Evolutionary conservation across 768 basidiomycete genomes (phyloP).

Genomic region (Leccinum disarticulatum): DNA sequence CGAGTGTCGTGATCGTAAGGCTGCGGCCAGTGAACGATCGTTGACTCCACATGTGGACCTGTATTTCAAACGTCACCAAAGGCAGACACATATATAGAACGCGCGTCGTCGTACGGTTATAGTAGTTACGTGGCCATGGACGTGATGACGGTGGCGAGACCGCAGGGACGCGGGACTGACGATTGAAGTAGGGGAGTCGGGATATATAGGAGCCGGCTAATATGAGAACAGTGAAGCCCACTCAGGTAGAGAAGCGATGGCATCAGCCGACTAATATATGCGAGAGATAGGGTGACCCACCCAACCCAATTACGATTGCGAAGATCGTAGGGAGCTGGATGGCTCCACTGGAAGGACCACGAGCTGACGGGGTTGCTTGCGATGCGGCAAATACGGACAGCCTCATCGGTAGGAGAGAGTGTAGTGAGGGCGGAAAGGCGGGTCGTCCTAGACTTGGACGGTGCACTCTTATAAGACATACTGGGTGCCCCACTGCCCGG

Average conservation of each 20-base stretch:
- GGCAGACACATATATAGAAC: background rate
- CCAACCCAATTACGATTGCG: conserved; percentile 13
- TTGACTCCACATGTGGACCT: conserved; percentile 7
- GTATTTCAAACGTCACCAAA: background rate
- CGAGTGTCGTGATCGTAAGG: background rate
- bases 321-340: conserved; percentile 13
- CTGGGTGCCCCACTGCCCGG: too few species aligned
- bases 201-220: background rate
- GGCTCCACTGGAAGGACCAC: background rate
- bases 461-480: conserved; percentile 1
- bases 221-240: conserved; percentile 15
- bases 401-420: background rate
- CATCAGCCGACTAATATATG: background rate
- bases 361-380: background rate
- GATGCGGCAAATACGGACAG: background rate
- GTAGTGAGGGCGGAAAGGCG: background rate
- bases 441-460: too few species aligned
- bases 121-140: background rate
- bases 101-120: conserved; percentile 1
- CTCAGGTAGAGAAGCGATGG: background rate
- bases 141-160: background rate
- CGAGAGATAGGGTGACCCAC: conserved; percentile 4
- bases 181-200: background rate
- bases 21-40: background rate
- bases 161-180: background rate